These are phyloP conservation scores for Amanita thiersii DNA, from an alignment of 768 basidiomycete species.

Conservation along the genomic window DNA sequence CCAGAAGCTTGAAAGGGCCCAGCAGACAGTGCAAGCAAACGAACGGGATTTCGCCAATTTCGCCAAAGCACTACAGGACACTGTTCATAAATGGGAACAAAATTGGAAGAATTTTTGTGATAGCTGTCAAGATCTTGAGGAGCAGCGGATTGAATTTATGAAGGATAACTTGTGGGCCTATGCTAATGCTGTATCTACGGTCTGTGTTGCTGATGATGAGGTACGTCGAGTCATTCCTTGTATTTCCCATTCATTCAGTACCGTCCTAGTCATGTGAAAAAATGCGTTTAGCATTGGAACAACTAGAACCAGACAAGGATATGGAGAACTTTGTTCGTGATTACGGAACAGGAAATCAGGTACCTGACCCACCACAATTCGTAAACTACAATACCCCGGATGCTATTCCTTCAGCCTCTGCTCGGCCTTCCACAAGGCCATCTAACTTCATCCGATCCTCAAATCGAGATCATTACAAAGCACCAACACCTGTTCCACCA, in stretches of 20 bases:
- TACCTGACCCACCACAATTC: conserved; percentile 84
- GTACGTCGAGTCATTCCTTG: conserved; percentile 30
- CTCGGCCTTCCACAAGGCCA: conserved; percentile 46
- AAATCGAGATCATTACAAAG: conserved; percentile 28
- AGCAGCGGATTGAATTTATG: conserved; percentile 88
- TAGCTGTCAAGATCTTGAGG: conserved; percentile 91
- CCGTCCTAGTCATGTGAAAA: conserved; percentile 78
- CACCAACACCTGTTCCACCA: conserved; percentile 19
- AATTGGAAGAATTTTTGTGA: conserved; percentile 96
- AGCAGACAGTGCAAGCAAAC: conserved; percentile 83
- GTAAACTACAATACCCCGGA: conserved; percentile 72
- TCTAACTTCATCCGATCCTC: conserved; percentile 45
- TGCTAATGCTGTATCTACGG: conserved; percentile 92
- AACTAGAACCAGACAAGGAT: conserved; percentile 81
- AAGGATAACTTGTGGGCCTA: conserved; percentile 96
- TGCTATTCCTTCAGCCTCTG: conserved; percentile 51
- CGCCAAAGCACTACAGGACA: conserved; percentile 70
- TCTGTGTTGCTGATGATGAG: conserved; percentile 94
- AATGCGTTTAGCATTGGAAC: conserved; percentile 78
- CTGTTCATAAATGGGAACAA: conserved; percentile 78
- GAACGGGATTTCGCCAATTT: conserved; percentile 92
- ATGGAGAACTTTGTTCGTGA: conserved; percentile 84
- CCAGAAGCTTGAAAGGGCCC: conserved; percentile 81
- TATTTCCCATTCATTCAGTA: conserved; percentile 4
- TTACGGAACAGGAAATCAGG: conserved; percentile 81